These are phyloP conservation scores for Linnemannia hyalina DNA, from an alignment of 192 early-diverging fungal species.

Conservation along the genomic window DNA sequence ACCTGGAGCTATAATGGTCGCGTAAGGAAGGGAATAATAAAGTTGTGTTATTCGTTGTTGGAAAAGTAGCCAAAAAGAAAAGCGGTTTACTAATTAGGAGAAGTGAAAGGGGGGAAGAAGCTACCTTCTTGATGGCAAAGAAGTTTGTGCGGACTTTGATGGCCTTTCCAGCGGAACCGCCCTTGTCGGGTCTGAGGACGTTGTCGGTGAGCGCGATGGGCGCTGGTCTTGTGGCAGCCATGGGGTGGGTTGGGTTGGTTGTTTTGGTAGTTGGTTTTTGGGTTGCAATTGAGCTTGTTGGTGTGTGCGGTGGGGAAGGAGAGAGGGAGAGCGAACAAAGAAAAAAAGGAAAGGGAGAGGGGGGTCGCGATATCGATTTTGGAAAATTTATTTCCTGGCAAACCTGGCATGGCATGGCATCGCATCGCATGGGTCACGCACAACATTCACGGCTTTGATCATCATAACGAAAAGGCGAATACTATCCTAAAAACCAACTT, in stretches of 20 bases:
- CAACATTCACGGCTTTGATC: not conserved
- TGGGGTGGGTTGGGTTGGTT: not conserved
- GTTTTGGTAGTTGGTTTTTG: no score
- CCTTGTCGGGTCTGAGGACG: conserved; percentile 51
- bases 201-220: conserved; percentile 47
- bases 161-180: conserved; percentile 59
- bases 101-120: not conserved
- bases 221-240: not conserved
- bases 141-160: conserved; percentile 76
- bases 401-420: no score
- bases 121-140: conserved; percentile 72
- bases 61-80: not conserved
- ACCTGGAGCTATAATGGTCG: conserved; percentile 20
- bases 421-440: no score
- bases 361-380: not conserved
- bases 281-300: not conserved
- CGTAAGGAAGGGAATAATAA: not conserved
- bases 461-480: not conserved
- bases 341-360: not conserved
- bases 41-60: not conserved
- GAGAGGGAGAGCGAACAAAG: not conserved
- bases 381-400: no score
- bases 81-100: no score
- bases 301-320: not conserved
- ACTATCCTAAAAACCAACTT: conserved; percentile 21